Evolutionary conservation across 352 stramenopile species (phyloP).

Genomic region (Pythium aquatile): DNA sequence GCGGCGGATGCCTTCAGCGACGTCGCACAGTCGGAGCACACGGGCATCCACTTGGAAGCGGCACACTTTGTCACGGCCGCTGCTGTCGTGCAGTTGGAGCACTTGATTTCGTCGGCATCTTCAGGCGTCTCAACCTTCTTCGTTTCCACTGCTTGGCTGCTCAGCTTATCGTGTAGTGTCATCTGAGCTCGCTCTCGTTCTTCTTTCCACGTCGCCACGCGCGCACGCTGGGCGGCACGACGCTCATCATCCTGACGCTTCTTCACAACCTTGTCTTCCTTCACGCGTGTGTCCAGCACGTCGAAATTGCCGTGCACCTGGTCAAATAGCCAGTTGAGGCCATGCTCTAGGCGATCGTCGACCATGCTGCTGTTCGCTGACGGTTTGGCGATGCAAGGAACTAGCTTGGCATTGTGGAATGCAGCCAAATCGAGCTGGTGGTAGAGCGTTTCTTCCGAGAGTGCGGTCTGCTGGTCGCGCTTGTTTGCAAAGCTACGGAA

Average conservation of each 20-base stretch:
- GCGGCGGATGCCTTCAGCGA: slow-evolving; percentile 34
- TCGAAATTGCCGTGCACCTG: slow-evolving; percentile 59
- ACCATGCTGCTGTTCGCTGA: slow-evolving; percentile 43
- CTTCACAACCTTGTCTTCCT: slow-evolving; percentile 47
- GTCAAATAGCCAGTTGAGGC: slow-evolving; percentile 70
- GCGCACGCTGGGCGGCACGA: slow-evolving; percentile 54
- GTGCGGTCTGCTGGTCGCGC: slow-evolving; percentile 40
- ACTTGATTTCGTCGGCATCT: slow-evolving; percentile 53
- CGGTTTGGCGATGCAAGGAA: slow-evolving; percentile 64
- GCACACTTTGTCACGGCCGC: slow-evolving; percentile 73
- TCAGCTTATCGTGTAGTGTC: slow-evolving; percentile 47
- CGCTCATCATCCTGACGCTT: slow-evolving; percentile 58
- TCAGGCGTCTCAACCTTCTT: slow-evolving; percentile 26
- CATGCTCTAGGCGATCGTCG: slow-evolving; percentile 62
- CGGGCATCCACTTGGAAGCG: slow-evolving; percentile 85
- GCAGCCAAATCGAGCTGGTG: slow-evolving; percentile 38
- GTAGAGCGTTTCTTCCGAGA: slow-evolving; percentile 41
- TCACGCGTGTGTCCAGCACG: slow-evolving; percentile 44
- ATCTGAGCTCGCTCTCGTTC: slow-evolving; percentile 69
- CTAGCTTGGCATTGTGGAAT: slow-evolving; percentile 41
- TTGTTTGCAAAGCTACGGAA: slow-evolving; percentile 77
- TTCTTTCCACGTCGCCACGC: slow-evolving; percentile 69
- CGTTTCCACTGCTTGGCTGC: not conserved
- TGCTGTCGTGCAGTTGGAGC: slow-evolving; percentile 51
- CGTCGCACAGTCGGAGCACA: slow-evolving; percentile 57